Percentiles rank a stretch among this genome's conserved stretches.
Evolutionary conservation across 2,329 filamentous ascomycete genomes (phyloP).

Genomic region (Scedosporium dehoogii): DNA sequence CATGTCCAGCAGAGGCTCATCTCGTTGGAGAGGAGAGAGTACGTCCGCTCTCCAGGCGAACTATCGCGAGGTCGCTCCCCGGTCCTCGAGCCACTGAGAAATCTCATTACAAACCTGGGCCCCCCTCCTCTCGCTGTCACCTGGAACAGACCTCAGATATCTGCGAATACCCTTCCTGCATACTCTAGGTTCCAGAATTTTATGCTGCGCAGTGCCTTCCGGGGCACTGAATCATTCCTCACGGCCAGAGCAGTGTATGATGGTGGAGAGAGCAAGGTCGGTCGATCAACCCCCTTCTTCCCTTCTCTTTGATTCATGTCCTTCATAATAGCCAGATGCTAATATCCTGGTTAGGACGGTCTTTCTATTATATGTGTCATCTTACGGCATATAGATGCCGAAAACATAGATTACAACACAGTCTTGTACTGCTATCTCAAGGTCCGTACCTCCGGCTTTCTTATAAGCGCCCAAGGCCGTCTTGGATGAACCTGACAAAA

Average conservation of each 20-base stretch:
- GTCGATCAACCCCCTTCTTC: background rate
- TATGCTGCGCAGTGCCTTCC: constrained; percentile 60
- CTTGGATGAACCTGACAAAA: background rate
- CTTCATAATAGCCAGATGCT: constrained; percentile 4
- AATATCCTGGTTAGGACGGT: constrained; percentile 40
- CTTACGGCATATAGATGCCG: constrained; percentile 55
- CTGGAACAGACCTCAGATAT: constrained; percentile 59
- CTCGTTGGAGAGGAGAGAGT: constrained; percentile 47
- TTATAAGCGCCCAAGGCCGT: constrained; percentile 10
- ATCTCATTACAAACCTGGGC: constrained; percentile 55
- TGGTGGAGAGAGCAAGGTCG: constrained; percentile 57
- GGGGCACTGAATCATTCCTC: constrained; percentile 53
- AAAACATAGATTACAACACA: constrained; percentile 55
- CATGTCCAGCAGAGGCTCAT: constrained; percentile 55
- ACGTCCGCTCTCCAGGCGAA: constrained; percentile 44
- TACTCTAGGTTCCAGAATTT: constrained; percentile 65
- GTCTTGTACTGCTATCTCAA: constrained; percentile 60
- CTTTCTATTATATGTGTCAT: constrained; percentile 61
- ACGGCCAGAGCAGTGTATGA: constrained; percentile 59
- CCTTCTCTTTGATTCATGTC: background rate
- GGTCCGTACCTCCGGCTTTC: constrained; percentile 25
- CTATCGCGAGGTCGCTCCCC: constrained; percentile 41
- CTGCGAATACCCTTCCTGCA: constrained; percentile 49
- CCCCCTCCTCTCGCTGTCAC: constrained; percentile 59
- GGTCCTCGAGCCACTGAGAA: constrained; percentile 49